phyloP scores from a whole-genome alignment of 2,329 filamentous ascomycete species.

The Cladosporium sp. region DNA sequence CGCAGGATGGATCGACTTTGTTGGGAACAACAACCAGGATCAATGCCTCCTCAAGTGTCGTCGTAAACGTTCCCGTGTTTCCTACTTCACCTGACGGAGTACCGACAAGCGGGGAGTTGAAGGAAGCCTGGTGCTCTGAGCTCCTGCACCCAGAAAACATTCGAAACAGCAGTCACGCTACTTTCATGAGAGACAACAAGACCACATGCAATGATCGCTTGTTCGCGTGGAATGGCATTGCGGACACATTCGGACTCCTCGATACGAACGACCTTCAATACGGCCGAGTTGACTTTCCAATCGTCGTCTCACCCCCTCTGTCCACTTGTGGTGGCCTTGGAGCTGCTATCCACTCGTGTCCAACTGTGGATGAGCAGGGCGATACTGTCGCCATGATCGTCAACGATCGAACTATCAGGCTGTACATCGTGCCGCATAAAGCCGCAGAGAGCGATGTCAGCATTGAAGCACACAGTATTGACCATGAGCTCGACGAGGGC shows the following conservation, averaged over 20 bases:
- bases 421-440: constrained; percentile 31
- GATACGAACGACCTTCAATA: constrained; percentile 30
- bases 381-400: constrained; percentile 34
- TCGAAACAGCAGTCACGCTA: constrained; percentile 32
- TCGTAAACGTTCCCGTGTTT: constrained; percentile 32
- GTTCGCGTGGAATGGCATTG: constrained; percentile 33
- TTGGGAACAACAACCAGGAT: constrained; percentile 33
- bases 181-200: constrained; percentile 29
- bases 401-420: constrained; percentile 31
- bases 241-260: constrained; percentile 32
- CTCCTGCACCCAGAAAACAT: constrained; percentile 33
- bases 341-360: constrained; percentile 31
- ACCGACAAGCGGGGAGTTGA: constrained; percentile 31
- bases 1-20: constrained; percentile 32
- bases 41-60: constrained; percentile 30
- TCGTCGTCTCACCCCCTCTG: constrained; percentile 32
- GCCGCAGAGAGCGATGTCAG: constrained; percentile 22
- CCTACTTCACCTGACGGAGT: constrained; percentile 24
- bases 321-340: constrained; percentile 32
- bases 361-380: constrained; percentile 31
- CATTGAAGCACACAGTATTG: constrained; percentile 33
- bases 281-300: constrained; percentile 32
- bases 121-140: constrained; percentile 34
- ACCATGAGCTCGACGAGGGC: constrained; percentile 33
- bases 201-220: constrained; percentile 28